Evolutionary conservation across 176 grass and related monocot species (phyloP), one percentile per base, ranked within the genome.

Genomic region (Oryza coarctata): DNA sequence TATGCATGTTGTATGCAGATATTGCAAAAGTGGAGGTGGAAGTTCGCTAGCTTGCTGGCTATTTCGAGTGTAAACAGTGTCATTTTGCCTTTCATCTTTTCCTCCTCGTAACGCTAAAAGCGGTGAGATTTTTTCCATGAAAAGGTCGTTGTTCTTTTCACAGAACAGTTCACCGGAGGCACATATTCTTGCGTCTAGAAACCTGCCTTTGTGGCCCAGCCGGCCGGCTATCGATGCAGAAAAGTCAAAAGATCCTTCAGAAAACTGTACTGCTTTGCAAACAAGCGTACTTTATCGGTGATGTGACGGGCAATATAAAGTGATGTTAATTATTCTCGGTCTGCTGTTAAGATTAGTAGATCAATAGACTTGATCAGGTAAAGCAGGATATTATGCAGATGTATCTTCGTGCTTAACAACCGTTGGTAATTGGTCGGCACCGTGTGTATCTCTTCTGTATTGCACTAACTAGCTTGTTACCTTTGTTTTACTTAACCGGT

Each of bases 171-270:
- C 47, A 50, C 26, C 9, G 47, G 1, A 7, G 68, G n/a, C 17
- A 33, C 13, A 13, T 36, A 41, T 18, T 1, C 22, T 34, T 0
- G 6, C 22, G 38, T 77, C 52, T 65, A 65, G 73, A 83, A 58
- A 78, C 80, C 50, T 25, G 58, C 4, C 29, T n/a, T n/a, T 14
- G 35, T n/a, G 70, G 49, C 45, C 34, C 68, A 38, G 41, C 36
- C 50, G 18, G 17, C 55, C 55, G 7, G 25, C 32, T 33, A 33
- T 4, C 39, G 55, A 28, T 26, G 58, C 71, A 89, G 71, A 72
- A 64, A 89, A 89, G 82, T 81, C 87, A 89, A 89, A 89, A 85
- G 83, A n/a, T 7, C 4, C 38, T n/a, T 27, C 63, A 25, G 63
- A 85, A 33, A 33, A 60, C 71, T 60, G 55, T 55, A 50, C 5